Base-by-base conservation (phyloP, 106 monocot species). In the Dendrobium nobile region DNA sequence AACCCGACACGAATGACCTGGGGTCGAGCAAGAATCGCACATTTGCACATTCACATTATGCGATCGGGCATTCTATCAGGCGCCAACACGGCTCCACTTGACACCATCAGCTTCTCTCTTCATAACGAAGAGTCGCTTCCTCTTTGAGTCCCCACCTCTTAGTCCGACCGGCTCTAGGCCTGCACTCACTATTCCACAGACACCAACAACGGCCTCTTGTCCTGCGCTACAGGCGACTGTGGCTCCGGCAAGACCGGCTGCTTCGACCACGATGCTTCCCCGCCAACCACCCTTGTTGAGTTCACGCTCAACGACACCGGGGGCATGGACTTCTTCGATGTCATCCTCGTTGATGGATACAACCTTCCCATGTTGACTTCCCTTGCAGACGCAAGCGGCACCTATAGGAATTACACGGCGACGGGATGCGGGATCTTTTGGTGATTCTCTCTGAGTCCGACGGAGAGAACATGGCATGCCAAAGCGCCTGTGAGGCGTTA, bases 31-130 rank as follows among this genome's bases (percentile, higher is more conserved):
- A 0, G 3, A 37, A 37, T 37, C 37, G 3, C 3, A 37, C 37
- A 37, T 37, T 37, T 3, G 37, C 3, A 37, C 37, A 37, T 37
- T 37, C 37, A 92, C 90, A 88, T 93, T 48, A 88, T 96, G 27
- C 90, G 93, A 93, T 93, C 96, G 20, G 93, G 93, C 0, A 9
- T 92, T 27, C 92, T 96, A 24, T 93, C 93, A n/a, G 72, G 84
- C 79, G 93, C 93, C 42, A 93, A 90, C 41, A 87, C 83, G 13
- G 45, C 88, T 4, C 75, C 87, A 0, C 89, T 93, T 5, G 11
- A 41, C 24, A 81, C 90, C 33, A 77, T 83, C 41, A 86, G 82
- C 37, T 80, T 74, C 9, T 87, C 37, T 85, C 84, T 80, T 79
- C 83, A 88, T 91, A 19, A 90, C 87, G 45, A 91, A 91, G 59